phyloP scores from a whole-genome alignment of 495 filamentous ascomycete species.

The Sabuloglossum arenarium region DNA sequence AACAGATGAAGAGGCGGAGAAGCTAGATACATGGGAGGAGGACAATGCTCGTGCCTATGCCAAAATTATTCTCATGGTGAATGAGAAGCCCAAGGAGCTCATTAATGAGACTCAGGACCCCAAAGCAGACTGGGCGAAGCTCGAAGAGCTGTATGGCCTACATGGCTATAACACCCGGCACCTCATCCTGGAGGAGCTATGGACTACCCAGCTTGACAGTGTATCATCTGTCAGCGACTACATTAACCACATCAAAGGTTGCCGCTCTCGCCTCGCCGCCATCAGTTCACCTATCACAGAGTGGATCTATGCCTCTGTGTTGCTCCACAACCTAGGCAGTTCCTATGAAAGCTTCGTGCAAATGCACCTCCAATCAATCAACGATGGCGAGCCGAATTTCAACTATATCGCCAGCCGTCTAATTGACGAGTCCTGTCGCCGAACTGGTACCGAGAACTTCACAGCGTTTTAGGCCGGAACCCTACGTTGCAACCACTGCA shows the following conservation, averaged over 20 bases:
- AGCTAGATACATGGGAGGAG: not conserved
- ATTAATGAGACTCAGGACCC: not conserved
- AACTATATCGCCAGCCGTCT: too few species aligned
- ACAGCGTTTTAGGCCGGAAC: too few species aligned
- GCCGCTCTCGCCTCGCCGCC: not conserved
- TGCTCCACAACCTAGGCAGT: not conserved
- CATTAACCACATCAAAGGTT: not conserved
- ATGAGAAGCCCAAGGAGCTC: not conserved
- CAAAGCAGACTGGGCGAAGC: not conserved
- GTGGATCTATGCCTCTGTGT: not conserved
- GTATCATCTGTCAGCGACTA: not conserved
- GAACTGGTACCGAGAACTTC: too few species aligned
- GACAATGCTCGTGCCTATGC: not conserved
- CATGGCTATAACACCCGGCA: not conserved
- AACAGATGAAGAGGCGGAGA: not conserved
- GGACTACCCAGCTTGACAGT: not conserved
- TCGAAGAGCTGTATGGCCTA: not conserved
- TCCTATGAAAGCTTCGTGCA: not conserved
- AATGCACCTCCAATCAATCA: not conserved
- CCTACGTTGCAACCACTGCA: too few species aligned
- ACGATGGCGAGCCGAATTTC: too few species aligned
- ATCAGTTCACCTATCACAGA: not conserved
- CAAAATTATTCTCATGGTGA: not conserved
- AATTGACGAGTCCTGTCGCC: too few species aligned
- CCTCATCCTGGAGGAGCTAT: not conserved